Conservation (phyloP, 2,329 filamentous ascomycete species). For the Fusarium tricinctum region DNA sequence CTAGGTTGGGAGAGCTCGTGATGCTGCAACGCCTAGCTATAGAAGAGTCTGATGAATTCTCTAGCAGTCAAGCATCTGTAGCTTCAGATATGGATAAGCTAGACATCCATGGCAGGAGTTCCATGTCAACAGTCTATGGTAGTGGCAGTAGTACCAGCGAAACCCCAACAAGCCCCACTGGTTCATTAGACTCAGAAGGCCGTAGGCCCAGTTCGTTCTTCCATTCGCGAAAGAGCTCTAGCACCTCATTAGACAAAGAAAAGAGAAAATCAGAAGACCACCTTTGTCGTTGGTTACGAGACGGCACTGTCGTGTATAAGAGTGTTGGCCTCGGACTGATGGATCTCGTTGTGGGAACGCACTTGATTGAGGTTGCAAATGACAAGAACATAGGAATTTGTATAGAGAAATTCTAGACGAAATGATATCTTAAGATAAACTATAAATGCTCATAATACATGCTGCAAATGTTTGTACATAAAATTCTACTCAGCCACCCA, state of each 20-base stretch:
- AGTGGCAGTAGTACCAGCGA: constrained; percentile 42
- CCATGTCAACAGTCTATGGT: constrained; percentile 59
- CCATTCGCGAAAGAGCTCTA: constrained; percentile 51
- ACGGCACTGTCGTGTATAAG: constrained; percentile 77
- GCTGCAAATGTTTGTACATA: constrained; percentile 48
- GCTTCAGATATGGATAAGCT: constrained; percentile 54
- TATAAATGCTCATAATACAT: constrained; percentile 33
- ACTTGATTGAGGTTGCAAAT: constrained; percentile 69
- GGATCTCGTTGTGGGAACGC: constrained; percentile 73
- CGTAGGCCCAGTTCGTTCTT: constrained; percentile 54
- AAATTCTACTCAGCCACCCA: constrained; percentile 89
- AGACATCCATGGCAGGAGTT: constrained; percentile 54
- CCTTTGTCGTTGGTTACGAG: constrained; percentile 68
- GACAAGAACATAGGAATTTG: constrained; percentile 67
- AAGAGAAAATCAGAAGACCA: constrained; percentile 64
- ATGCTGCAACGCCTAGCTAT: constrained; percentile 66
- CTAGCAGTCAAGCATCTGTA: constrained; percentile 50
- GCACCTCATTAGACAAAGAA: constrained; percentile 50
- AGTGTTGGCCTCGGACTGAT: constrained; percentile 76
- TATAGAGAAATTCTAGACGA: constrained; percentile 65
- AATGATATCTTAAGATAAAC: constrained; percentile 14
- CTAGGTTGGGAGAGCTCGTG: constrained; percentile 80
- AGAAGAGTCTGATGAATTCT: constrained; percentile 57
- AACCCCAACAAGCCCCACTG: constrained; percentile 52
- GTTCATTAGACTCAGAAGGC: constrained; percentile 49